These are phyloP conservation scores for Sordariomycetes sp. DNA, from an alignment of 2,329 filamentous ascomycete genomes.

Conservation along the genomic window DNA sequence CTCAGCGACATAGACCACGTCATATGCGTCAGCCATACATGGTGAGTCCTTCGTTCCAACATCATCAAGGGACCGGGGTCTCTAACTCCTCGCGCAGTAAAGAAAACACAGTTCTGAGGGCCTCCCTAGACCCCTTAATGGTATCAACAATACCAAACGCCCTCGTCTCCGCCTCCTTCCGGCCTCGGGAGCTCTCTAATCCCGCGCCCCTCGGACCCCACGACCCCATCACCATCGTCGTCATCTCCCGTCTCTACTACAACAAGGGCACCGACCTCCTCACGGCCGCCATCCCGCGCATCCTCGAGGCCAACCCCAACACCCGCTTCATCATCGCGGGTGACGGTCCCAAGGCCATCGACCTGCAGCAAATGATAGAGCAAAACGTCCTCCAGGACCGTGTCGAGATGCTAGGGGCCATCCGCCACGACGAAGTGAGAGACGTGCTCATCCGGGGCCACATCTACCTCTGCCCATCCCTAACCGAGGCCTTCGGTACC, in stretches of 20 bases:
- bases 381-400: constrained; percentile 87
- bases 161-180: constrained; percentile 92
- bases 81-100: constrained; percentile 45
- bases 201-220: constrained; percentile 56
- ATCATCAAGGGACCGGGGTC: neutral
- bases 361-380: constrained; percentile 96
- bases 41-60: constrained; percentile 35
- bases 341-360: constrained; percentile 90
- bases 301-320: constrained; percentile 78
- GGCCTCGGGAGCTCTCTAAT: constrained; percentile 37
- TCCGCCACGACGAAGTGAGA: constrained; percentile 90
- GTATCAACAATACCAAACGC: constrained; percentile 94
- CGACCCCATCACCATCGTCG: constrained; percentile 88
- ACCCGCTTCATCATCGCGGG: constrained; percentile 96
- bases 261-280: constrained; percentile 96
- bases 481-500: constrained; percentile 95
- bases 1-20: constrained; percentile 96
- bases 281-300: constrained; percentile 90
- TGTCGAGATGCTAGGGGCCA: constrained; percentile 80
- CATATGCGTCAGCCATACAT: constrained; percentile 96
- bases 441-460: constrained; percentile 96
- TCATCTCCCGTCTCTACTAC: constrained; percentile 94
- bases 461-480: constrained; percentile 87
- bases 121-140: constrained; percentile 89
- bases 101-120: constrained; percentile 91